These are phyloP conservation scores for Stephanocyclus meneghinianus DNA, from an alignment of 352 stramenopile species.

Conservation along the genomic window DNA sequence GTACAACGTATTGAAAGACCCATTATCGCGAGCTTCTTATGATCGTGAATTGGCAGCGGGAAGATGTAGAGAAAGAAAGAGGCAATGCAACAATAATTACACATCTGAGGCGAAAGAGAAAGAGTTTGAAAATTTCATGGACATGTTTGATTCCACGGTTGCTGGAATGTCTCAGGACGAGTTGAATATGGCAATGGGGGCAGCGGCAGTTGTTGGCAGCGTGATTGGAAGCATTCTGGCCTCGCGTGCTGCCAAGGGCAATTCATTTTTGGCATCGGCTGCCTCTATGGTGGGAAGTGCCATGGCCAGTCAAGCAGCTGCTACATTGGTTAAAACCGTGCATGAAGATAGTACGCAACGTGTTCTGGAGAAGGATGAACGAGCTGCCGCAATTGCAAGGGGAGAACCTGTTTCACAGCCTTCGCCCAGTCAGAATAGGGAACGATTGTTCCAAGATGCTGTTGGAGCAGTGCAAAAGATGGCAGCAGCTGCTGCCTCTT, in stretches of 20 bases:
- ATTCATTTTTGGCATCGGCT: constrained; percentile 45
- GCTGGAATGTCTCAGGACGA: constrained; percentile 69
- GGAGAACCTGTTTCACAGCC: constrained; percentile 55
- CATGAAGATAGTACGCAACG: constrained; percentile 65
- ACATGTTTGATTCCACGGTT: constrained; percentile 72
- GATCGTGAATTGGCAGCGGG: constrained; percentile 58
- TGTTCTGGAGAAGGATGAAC: constrained; percentile 55
- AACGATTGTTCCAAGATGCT: constrained; percentile 46
- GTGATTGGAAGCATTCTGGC: constrained; percentile 64
- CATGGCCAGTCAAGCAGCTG: constrained; percentile 60
- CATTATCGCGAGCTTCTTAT: constrained; percentile 49
- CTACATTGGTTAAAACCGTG: constrained; percentile 45
- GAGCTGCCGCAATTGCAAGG: constrained; percentile 40
- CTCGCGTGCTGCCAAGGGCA: constrained; percentile 21
- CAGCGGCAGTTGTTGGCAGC: constrained; percentile 55
- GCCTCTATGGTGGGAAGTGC: constrained; percentile 58
- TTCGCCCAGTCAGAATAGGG: constrained; percentile 15
- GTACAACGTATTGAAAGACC: constrained; percentile 65
- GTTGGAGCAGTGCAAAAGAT: constrained; percentile 32
- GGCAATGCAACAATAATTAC: background rate
- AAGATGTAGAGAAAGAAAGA: constrained; percentile 18
- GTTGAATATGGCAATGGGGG: constrained; percentile 59
- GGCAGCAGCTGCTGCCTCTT: constrained; percentile 15
- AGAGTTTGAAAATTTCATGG: constrained; percentile 61
- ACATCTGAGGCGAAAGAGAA: constrained; percentile 8